Evolutionary conservation across 2,329 filamentous ascomycete species (phyloP).

Genomic region (Botrytis aclada): DNA sequence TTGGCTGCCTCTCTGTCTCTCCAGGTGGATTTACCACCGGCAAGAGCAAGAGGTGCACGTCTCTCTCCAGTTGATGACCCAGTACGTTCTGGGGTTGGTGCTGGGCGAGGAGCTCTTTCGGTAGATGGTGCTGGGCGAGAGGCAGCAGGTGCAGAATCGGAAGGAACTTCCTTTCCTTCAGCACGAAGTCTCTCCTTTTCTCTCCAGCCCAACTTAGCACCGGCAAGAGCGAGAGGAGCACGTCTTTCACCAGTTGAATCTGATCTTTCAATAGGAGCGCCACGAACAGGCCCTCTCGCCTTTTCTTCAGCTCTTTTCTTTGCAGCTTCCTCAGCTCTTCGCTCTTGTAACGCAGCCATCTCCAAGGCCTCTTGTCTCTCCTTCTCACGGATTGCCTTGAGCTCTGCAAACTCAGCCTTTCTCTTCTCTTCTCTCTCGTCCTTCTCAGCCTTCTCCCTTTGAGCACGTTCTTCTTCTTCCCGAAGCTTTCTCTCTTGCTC

Average conservation of each 20-base stretch:
- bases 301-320: constrained; percentile 64
- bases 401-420: constrained; percentile 64
- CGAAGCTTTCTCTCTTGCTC: constrained; percentile 73
- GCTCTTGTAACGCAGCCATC: constrained; percentile 66
- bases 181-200: constrained; percentile 59
- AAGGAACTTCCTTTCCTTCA: constrained; percentile 30
- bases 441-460: constrained; percentile 82
- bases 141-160: constrained; percentile 1
- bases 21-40: constrained; percentile 58
- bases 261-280: constrained; percentile 43
- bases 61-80: constrained; percentile 64
- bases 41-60: constrained; percentile 50
- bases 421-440: constrained; percentile 75
- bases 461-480: constrained; percentile 82
- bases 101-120: not conserved
- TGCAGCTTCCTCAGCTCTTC: constrained; percentile 85
- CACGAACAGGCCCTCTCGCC: constrained; percentile 42
- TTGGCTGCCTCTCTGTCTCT: constrained; percentile 56
- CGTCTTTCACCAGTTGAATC: not conserved
- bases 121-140: not conserved
- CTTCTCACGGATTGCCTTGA: constrained; percentile 63
- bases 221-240: constrained; percentile 53
- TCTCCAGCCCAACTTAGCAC: constrained; percentile 63
- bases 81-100: not conserved
- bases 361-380: constrained; percentile 66